Percentiles rank a stretch among this genome's conserved stretches.
These are phyloP conservation scores for Venturia asperata DNA, from an alignment of 2,329 filamentous ascomycete species.

Conservation along the genomic window DNA sequence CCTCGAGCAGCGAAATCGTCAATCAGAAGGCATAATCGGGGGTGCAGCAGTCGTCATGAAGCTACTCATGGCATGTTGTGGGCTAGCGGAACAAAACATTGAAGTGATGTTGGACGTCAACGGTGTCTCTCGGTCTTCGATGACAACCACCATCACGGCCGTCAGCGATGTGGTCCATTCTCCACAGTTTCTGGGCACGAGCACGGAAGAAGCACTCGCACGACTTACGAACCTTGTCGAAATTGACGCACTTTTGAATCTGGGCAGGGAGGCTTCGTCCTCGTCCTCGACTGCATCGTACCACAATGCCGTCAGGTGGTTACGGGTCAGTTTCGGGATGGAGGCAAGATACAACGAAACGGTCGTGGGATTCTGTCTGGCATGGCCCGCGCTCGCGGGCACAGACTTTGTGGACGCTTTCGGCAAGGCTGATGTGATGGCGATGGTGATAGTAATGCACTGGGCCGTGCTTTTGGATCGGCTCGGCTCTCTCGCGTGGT, in stretches of 20 bases:
- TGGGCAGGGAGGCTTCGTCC: neutral
- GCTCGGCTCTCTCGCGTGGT: constrained; percentile 1
- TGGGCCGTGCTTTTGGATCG: constrained; percentile 1
- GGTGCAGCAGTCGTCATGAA: neutral
- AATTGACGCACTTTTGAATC: neutral
- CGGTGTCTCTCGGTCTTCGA: neutral
- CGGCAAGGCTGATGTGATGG: neutral
- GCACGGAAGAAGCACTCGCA: neutral
- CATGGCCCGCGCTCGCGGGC: constrained; percentile 2
- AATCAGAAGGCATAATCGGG: neutral
- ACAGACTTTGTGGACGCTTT: neutral
- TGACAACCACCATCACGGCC: neutral
- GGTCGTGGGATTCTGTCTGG: neutral
- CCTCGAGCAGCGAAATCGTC: neutral
- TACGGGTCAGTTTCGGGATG: constrained; percentile 7
- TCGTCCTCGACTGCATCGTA: neutral
- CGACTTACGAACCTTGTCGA: neutral
- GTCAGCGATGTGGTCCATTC: neutral
- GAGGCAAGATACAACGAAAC: neutral
- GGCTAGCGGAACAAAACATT: constrained; percentile 1
- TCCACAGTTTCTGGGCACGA: neutral
- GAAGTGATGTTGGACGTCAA: neutral
- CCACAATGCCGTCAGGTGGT: neutral
- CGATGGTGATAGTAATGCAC: constrained; percentile 8
- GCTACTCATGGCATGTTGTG: constrained; percentile 1